These are phyloP conservation scores for Nephelium lappaceum DNA, from an alignment of 345 rosid species.

Conservation along the genomic window DNA sequence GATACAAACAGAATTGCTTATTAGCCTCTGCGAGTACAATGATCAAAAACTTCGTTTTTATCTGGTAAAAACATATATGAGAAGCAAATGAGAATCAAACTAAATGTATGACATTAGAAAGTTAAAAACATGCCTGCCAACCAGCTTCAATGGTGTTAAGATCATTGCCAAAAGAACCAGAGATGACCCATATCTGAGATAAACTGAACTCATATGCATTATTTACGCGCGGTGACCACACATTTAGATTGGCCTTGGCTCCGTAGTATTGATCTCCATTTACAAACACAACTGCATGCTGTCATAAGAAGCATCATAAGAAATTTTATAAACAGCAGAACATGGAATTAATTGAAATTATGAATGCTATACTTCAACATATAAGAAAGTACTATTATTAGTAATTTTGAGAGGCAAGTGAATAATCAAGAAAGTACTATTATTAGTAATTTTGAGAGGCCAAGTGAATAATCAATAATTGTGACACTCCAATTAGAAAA, in stretches of 20 bases:
- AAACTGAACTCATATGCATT: constrained; percentile 85
- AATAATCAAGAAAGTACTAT: not conserved
- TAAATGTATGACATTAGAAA: not conserved
- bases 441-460: not conserved
- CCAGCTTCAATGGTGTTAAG: constrained; percentile 99
- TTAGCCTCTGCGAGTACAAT: not conserved
- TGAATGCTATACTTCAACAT: not conserved
- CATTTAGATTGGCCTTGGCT: constrained; percentile 91
- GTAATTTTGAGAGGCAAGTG: not conserved
- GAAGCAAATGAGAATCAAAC: no score
- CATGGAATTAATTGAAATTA: not conserved
- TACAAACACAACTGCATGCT: constrained; percentile 98
- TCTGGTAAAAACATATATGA: not conserved
- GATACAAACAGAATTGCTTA: constrained; percentile 3
- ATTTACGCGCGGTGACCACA: constrained; percentile 84
- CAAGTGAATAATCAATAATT: not conserved
- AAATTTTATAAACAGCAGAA: not conserved
- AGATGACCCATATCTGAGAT: constrained; percentile 94
- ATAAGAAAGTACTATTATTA: not conserved
- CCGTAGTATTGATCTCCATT: constrained; percentile 88
- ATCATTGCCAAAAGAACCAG: constrained; percentile 93
- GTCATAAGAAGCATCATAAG: constrained; percentile 20
- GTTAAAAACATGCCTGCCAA: constrained; percentile 71
- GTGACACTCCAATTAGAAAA: not conserved
- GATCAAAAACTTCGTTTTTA: not conserved